These are phyloP conservation scores for Arthrocladium fulminans DNA, from an alignment of 2,329 filamentous ascomycete genomes.

Conservation along the genomic window DNA sequence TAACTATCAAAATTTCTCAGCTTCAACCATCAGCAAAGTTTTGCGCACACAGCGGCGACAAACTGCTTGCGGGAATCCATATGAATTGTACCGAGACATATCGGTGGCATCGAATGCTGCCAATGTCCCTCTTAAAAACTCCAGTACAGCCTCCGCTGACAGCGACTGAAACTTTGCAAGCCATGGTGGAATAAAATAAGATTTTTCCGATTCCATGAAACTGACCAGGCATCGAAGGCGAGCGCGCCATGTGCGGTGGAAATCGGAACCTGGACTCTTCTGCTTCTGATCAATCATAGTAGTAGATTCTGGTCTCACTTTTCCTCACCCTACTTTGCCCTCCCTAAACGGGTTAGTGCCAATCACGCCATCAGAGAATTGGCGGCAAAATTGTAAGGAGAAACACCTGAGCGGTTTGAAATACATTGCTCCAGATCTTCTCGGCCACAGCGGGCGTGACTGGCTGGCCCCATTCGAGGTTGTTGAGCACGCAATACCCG, in stretches of 20 bases:
- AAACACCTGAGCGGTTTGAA: background rate
- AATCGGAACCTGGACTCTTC: background rate
- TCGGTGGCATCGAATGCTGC: no score
- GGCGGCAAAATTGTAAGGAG: slow-evolving; percentile 2
- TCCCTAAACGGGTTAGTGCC: background rate
- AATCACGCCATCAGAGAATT: background rate
- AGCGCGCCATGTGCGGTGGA: background rate
- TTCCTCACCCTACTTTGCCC: background rate
- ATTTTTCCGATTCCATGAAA: background rate
- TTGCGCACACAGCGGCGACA: no score
- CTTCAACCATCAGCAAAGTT: no score
- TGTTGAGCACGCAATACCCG: slow-evolving; percentile 8
- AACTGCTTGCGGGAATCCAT: no score
- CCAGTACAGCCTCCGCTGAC: no score
- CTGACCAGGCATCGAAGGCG: background rate
- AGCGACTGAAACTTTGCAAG: no score
- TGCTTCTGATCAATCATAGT: background rate
- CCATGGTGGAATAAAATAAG: no score
- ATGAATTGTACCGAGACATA: no score
- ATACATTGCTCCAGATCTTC: slow-evolving; percentile 4
- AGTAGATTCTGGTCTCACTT: background rate
- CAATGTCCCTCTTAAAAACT: no score
- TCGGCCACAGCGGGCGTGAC: slow-evolving; percentile 6
- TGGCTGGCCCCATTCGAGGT: background rate
- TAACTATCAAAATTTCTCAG: background rate